Percentiles rank a stretch among this genome's conserved stretches.
phyloP scores from a whole-genome alignment of 345 rosid genomes.

The Lumnitzera racemosa region DNA sequence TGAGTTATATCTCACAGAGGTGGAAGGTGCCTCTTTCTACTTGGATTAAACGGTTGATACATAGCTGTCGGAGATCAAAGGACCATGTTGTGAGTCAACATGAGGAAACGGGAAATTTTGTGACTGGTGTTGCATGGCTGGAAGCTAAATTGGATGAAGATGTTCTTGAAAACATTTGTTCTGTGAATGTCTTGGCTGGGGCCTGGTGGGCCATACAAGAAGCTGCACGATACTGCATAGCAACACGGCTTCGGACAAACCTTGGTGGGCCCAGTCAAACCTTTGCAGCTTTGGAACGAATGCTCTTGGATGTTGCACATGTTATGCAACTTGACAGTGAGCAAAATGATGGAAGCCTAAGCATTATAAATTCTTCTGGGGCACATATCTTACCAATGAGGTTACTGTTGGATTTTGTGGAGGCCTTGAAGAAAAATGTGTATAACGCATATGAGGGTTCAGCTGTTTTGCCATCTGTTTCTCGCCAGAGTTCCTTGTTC shows the following conservation, averaged over 20 bases:
- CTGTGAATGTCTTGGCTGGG: conserved; percentile 70
- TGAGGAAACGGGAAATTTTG: conserved; percentile 47
- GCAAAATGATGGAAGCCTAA: conserved; percentile 68
- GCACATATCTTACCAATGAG: conserved; percentile 92
- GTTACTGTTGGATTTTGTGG: conserved; percentile 83
- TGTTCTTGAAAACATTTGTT: conserved; percentile 57
- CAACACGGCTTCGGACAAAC: conserved; percentile 79
- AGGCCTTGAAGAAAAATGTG: conserved; percentile 80
- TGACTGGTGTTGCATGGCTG: conserved; percentile 36
- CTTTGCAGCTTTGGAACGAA: conserved; percentile 87
- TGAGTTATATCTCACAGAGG: conserved; percentile 88
- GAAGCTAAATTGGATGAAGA: conserved; percentile 52
- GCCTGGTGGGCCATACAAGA: conserved; percentile 98
- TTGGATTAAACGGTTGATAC: conserved; percentile 75
- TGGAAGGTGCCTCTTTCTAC: conserved; percentile 82
- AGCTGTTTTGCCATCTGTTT: conserved; percentile 58
- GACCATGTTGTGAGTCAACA: conserved; percentile 34
- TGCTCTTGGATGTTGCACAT: conserved; percentile 84
- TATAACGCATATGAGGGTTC: conserved; percentile 94
- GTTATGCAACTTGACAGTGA: conserved; percentile 71
- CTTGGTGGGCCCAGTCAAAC: conserved; percentile 98
- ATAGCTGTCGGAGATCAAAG: conserved; percentile 40
- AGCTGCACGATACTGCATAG: conserved; percentile 84
- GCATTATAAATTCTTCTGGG: conserved; percentile 74
- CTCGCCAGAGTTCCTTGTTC: conserved; percentile 70